Percentiles rank a stretch among this genome's conserved stretches.
These are phyloP conservation scores for Zymoseptoria passerinii DNA, from an alignment of 2,329 filamentous ascomycete genomes.

Conservation along the genomic window DNA sequence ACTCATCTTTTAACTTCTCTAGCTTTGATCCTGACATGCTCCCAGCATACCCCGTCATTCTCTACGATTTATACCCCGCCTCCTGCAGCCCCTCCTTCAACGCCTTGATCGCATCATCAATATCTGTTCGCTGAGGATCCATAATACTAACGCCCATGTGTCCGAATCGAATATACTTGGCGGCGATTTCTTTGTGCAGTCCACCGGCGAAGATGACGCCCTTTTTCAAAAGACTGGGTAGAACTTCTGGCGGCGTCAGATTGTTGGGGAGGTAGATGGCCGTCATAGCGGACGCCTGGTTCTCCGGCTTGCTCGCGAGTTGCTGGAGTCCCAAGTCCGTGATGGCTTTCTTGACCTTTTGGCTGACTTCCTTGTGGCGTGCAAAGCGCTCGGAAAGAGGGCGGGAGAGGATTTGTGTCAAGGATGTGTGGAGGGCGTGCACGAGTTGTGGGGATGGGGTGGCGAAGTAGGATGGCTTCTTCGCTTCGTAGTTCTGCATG, in stretches of 20 bases:
- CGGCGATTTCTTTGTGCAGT: conserved; percentile 88
- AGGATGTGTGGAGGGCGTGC: conserved; percentile 80
- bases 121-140: conserved; percentile 68
- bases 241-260: conserved; percentile 68
- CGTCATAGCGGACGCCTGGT: conserved; percentile 96
- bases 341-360: conserved; percentile 79
- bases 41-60: too few relatives aligned
- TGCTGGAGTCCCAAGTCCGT: conserved; percentile 76
- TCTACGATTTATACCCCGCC: conserved; percentile 51
- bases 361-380: conserved; percentile 67
- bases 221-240: conserved; percentile 76
- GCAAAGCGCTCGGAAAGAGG: conserved; percentile 78
- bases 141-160: conserved; percentile 96
- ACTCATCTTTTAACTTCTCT: too few relatives aligned
- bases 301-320: conserved; percentile 72
- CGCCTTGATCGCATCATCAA: conserved; percentile 74
- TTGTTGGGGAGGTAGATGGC: conserved; percentile 89
- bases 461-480: conserved; percentile 96
- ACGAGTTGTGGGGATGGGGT: conserved; percentile 92
- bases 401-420: conserved; percentile 74
- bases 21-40: too few relatives aligned
- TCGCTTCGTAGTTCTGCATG: conserved; percentile 98
- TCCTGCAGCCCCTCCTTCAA: conserved; percentile 67
- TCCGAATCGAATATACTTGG: conserved; percentile 90
- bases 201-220: conserved; percentile 92